A percentile compares a stretch with the other conserved stretches of the same genome.
Evolutionary conservation across 495 filamentous ascomycete genomes (phyloP).

Genomic region (Annulohypoxylon nitens): DNA sequence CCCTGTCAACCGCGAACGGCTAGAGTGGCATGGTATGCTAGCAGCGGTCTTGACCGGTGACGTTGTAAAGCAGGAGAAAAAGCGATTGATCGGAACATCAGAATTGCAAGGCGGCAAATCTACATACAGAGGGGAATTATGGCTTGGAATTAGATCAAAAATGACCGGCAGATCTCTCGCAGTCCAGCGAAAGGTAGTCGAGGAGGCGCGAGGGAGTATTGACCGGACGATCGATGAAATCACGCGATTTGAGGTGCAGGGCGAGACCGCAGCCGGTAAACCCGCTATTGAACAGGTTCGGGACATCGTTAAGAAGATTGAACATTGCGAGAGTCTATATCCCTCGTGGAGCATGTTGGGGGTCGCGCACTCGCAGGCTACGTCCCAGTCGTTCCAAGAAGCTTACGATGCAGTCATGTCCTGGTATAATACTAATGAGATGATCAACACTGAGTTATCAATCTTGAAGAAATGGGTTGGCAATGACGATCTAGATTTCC

Average conservation of each 20-base stretch:
- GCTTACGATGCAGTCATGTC: slow-evolving; percentile 89
- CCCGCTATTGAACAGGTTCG: slow-evolving; percentile 86
- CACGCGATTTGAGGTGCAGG: slow-evolving; percentile 92
- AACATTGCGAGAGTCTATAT: slow-evolving; percentile 85
- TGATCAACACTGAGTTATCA: slow-evolving; percentile 93
- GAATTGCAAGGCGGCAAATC: slow-evolving; percentile 79
- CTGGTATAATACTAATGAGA: slow-evolving; percentile 97
- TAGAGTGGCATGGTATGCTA: slow-evolving; percentile 99
- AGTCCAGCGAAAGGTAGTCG: slow-evolving; percentile 84
- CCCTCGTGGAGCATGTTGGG: slow-evolving; percentile 82
- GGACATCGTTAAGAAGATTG: slow-evolving; percentile 88
- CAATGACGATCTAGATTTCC: slow-evolving; percentile 94
- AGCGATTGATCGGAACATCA: slow-evolving; percentile 84
- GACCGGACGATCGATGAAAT: slow-evolving; percentile 84
- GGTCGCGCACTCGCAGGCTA: slow-evolving; percentile 75
- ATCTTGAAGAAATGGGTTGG: slow-evolving; percentile 96
- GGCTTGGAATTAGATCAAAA: slow-evolving; percentile 87
- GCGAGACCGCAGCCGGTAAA: slow-evolving; percentile 91
- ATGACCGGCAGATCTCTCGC: slow-evolving; percentile 85
- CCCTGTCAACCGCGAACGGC: slow-evolving; percentile 85
- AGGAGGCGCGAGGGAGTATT: slow-evolving; percentile 78
- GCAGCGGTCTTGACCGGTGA: slow-evolving; percentile 95
- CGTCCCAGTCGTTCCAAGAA: slow-evolving; percentile 78
- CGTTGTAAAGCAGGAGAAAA: slow-evolving; percentile 97
- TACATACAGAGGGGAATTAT: slow-evolving; percentile 84